phyloP scores from a whole-genome alignment of 345 rosid species.

The Turnera subulata region DNA sequence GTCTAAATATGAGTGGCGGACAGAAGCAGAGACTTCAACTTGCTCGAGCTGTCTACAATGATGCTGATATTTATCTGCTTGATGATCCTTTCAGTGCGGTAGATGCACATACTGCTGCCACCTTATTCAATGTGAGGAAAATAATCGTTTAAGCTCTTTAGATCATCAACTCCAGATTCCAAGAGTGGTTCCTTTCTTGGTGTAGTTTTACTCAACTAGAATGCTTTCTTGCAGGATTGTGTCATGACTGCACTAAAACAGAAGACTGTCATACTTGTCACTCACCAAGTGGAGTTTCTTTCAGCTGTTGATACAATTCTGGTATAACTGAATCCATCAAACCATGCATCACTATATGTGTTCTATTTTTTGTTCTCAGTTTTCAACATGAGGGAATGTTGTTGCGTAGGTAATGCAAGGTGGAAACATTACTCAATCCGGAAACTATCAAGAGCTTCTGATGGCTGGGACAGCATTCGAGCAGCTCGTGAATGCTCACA shows the following conservation, averaged over 20 bases:
- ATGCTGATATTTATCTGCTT: slow-evolving; percentile 62
- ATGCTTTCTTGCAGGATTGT: slow-evolving; percentile 29
- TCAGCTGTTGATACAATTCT: slow-evolving; percentile 30
- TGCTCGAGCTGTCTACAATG: slow-evolving; percentile 65
- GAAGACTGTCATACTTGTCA: slow-evolving; percentile 40
- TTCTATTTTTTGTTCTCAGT: too few species aligned
- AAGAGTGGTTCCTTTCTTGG: neutral
- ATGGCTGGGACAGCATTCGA: slow-evolving; percentile 27
- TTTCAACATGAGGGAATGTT: too few species aligned
- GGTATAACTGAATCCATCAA: slow-evolving; percentile 17
- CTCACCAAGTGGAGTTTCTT: slow-evolving; percentile 46
- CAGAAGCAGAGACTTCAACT: slow-evolving; percentile 80
- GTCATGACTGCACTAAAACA: slow-evolving; percentile 21
- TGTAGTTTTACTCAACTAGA: neutral
- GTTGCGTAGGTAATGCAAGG: slow-evolving; percentile 34
- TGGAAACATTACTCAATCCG: slow-evolving; percentile 30
- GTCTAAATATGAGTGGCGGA: slow-evolving; percentile 80
- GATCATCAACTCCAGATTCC: too few species aligned
- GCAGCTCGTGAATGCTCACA: slow-evolving; percentile 35
- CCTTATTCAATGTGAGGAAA: slow-evolving; percentile 47
- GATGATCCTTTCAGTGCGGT: slow-evolving; percentile 90
- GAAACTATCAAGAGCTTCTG: slow-evolving; percentile 29
- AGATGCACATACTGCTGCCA: slow-evolving; percentile 71
- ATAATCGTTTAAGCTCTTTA: too few species aligned
- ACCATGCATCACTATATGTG: too few species aligned